Evolutionary conservation across 805 yeast genomes (phyloP), one percentile per base, ranked within the genome.

Genomic region (Starmerella kuoi): DNA sequence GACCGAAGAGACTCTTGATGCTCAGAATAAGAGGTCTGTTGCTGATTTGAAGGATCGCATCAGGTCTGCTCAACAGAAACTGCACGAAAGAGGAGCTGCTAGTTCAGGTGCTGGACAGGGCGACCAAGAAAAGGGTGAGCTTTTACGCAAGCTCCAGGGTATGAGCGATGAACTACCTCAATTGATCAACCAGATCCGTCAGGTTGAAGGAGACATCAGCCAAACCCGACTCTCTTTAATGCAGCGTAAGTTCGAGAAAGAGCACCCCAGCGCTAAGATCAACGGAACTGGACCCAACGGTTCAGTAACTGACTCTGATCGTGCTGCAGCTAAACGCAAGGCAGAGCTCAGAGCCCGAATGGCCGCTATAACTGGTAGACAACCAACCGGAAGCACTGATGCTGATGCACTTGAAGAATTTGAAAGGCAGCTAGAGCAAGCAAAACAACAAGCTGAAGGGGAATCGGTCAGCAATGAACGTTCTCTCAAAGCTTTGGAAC

Each of bases 351-450:
- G 77, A 49, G 82, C 87, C 38, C 73, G 94, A 52, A 86, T 88
- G 94, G 94, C 95, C 23, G 84, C 88, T 3, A 70, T 88, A 54
- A 87, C 96, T 0, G 95, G 95, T 5, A 79, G 77, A 54, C 66
- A 73, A 6, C 64, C 68, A 2, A 62, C 69, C 6, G 64, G 64
- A 5, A 18, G 18, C 6, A 28, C 38, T 25, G 59, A 65, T 33
- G 69, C 67, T 20, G 60, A 54, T 12, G 65, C 60, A 7, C 68
- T 72, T 52, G 74, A 75, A 31, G 72, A 68, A 40, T 70, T 74
- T 38, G 84, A 78, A 46, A 59, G 64, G 5, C 63, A 66, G 37
- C 67, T 79, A 48, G 70, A 68, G 38, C 70, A 67, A 45, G 79
- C 74, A 38, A 61, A 70, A 19, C 66, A 69, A 18, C 63, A 60